Conservation (phyloP, 2,329 filamentous ascomycete species). For the Alternaria sp. region DNA sequence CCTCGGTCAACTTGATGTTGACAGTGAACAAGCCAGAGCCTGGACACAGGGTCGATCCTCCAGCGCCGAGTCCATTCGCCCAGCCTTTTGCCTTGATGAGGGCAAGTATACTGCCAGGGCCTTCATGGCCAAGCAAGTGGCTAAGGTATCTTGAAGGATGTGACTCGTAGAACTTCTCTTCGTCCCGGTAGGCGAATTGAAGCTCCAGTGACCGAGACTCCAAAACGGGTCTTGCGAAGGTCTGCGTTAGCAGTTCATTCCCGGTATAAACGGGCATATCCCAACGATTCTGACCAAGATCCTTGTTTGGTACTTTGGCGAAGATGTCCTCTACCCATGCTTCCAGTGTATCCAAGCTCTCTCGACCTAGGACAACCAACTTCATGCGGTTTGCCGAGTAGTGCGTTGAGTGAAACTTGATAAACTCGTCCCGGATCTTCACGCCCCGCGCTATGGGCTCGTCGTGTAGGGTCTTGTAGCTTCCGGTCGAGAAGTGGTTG, state of each 20-base stretch:
- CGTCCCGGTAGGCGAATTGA: slow-evolving; percentile 84
- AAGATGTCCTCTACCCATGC: slow-evolving; percentile 86
- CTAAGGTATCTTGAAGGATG: slow-evolving; percentile 87
- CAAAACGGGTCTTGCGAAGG: slow-evolving; percentile 92
- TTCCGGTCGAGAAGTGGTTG: slow-evolving; percentile 91
- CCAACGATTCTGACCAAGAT: slow-evolving; percentile 74
- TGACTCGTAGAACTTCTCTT: slow-evolving; percentile 78
- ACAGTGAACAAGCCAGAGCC: slow-evolving; percentile 83
- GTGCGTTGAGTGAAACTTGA: slow-evolving; percentile 86
- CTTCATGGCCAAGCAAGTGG: slow-evolving; percentile 90
- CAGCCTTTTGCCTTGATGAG: slow-evolving; percentile 91
- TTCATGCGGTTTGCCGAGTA: slow-evolving; percentile 97
- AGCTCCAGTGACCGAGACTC: slow-evolving; percentile 82
- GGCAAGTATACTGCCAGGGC: slow-evolving; percentile 88
- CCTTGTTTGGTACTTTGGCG: slow-evolving; percentile 80
- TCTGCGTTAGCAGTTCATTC: slow-evolving; percentile 71
- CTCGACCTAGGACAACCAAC: slow-evolving; percentile 82
- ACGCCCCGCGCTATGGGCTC: slow-evolving; percentile 79
- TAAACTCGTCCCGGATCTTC: slow-evolving; percentile 88
- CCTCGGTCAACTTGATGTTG: slow-evolving; percentile 80
- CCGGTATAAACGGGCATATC: slow-evolving; percentile 68
- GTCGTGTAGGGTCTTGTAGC: slow-evolving; percentile 84
- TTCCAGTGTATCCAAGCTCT: slow-evolving; percentile 82
- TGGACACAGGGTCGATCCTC: slow-evolving; percentile 77
- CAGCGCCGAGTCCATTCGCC: slow-evolving; percentile 83